Conservation (phyloP, 352 stramenopile genomes). For the Plasmopara muralis region DNA sequence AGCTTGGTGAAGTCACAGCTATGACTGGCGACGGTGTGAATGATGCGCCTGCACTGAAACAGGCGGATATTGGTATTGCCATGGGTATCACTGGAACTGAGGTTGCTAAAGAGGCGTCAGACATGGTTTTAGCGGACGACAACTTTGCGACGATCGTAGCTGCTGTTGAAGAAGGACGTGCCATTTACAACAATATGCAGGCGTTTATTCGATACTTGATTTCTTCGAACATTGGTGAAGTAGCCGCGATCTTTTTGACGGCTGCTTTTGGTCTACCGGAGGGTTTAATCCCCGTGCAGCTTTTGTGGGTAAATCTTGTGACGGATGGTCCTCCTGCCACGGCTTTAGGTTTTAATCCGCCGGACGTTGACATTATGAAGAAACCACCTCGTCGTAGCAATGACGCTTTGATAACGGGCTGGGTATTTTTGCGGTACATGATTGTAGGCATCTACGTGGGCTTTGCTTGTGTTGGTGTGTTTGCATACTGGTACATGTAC, state of each 20-base stretch:
- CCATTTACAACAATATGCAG: slow-evolving; percentile 97
- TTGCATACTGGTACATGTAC: slow-evolving; percentile 93
- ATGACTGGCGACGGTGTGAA: slow-evolving; percentile 99
- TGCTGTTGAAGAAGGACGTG: slow-evolving; percentile 78
- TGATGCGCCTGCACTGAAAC: slow-evolving; percentile 96
- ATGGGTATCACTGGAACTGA: slow-evolving; percentile 98
- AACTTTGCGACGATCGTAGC: slow-evolving; percentile 99
- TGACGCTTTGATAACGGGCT: slow-evolving; percentile 97
- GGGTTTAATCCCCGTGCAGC: slow-evolving; percentile 96
- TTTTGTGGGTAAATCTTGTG: slow-evolving; percentile 99
- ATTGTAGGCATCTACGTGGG: slow-evolving; percentile 93
- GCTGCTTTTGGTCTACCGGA: slow-evolving; percentile 94
- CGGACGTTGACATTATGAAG: slow-evolving; percentile 96
- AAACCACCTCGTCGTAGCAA: slow-evolving; percentile 91
- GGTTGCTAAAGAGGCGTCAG: slow-evolving; percentile 95
- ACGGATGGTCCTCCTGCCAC: slow-evolving; percentile 98
- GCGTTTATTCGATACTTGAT: slow-evolving; percentile 99
- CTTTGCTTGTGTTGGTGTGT: slow-evolving; percentile 87
- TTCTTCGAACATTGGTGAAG: slow-evolving; percentile 98
- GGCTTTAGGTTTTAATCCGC: slow-evolving; percentile 98
- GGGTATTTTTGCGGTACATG: slow-evolving; percentile 97
- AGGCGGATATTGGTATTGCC: slow-evolving; percentile 97
- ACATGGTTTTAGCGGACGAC: slow-evolving; percentile 98
- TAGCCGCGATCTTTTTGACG: slow-evolving; percentile 98
- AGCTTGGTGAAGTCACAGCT: slow-evolving; percentile 89